phyloP scores from a whole-genome alignment of 2,329 filamentous ascomycete species.

The Ophiostoma populinum region DNA sequence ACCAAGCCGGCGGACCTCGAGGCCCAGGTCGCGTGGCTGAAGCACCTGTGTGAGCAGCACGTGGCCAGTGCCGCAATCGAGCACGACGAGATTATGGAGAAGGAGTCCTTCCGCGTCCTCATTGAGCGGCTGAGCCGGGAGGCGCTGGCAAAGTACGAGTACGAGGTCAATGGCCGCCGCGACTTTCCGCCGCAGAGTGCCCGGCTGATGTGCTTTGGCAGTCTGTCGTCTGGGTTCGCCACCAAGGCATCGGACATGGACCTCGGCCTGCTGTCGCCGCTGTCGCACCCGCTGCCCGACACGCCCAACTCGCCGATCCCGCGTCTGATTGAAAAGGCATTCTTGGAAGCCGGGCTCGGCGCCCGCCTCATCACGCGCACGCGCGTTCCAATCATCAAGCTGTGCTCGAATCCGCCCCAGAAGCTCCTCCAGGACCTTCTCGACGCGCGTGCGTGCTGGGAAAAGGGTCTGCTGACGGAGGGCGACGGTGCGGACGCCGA shows the following conservation, averaged over 20 bases:
- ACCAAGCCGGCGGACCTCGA: conserved; percentile 27
- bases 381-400: conserved; percentile 72
- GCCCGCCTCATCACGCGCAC: conserved; percentile 63
- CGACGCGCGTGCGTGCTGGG: conserved; percentile 55
- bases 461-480: conserved; percentile 32
- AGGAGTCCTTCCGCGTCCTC: conserved; percentile 49
- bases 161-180: conserved; percentile 18
- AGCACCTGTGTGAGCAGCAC: conserved; percentile 28
- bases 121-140: conserved; percentile 49
- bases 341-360: conserved; percentile 56
- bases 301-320: conserved; percentile 46
- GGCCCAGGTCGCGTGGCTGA: conserved; percentile 31
- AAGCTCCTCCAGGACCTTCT: conserved; percentile 43
- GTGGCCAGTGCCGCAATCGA: conserved; percentile 46
- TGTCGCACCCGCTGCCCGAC: conserved; percentile 36
- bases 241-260: conserved; percentile 86
- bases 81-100: conserved; percentile 44
- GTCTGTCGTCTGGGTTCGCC: conserved; percentile 69
- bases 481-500: conserved; percentile 11
- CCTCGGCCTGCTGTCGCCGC: conserved; percentile 54
- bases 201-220: conserved; percentile 65
- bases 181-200: conserved; percentile 39
- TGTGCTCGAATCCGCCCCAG: conserved; percentile 54
- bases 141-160: conserved; percentile 37
- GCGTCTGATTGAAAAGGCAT: conserved; percentile 54